These are phyloP conservation scores for Globisporangium iwayamae DNA, from an alignment of 352 stramenopile genomes.

Conservation along the genomic window DNA sequence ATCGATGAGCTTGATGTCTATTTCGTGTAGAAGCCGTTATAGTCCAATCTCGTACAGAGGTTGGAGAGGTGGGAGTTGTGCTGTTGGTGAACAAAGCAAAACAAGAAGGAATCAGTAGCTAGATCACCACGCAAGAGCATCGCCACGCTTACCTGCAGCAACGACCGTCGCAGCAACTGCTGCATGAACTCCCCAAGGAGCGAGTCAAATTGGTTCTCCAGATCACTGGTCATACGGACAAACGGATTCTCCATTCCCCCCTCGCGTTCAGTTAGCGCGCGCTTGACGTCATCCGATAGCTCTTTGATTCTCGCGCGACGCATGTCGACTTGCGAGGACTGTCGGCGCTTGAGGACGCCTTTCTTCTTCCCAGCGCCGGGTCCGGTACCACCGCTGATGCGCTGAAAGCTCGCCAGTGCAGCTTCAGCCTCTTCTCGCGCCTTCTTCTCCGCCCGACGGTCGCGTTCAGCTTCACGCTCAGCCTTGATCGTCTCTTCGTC, in stretches of 20 bases:
- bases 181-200: slow-evolving; percentile 88
- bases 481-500: slow-evolving; percentile 87
- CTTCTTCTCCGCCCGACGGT: slow-evolving; percentile 78
- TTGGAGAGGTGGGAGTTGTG: slow-evolving; percentile 70
- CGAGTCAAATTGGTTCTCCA: slow-evolving; percentile 87
- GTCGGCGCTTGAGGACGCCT: slow-evolving; percentile 44
- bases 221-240: slow-evolving; percentile 66
- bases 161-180: slow-evolving; percentile 76
- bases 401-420: slow-evolving; percentile 62
- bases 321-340: slow-evolving; percentile 78
- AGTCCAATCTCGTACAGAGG: slow-evolving; percentile 57
- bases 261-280: slow-evolving; percentile 61
- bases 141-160: slow-evolving; percentile 53
- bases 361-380: slow-evolving; percentile 46
- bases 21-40: slow-evolving; percentile 74
- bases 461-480: slow-evolving; percentile 70
- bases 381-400: slow-evolving; percentile 6
- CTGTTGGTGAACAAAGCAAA: slow-evolving; percentile 18
- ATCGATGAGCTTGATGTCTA: slow-evolving; percentile 16
- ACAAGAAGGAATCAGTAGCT: neutral
- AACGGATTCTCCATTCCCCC: slow-evolving; percentile 73
- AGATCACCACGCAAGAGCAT: neutral
- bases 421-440: slow-evolving; percentile 73
- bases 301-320: slow-evolving; percentile 77
- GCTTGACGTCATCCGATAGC: slow-evolving; percentile 74